Conservation (phyloP, 73 alveolate genomes). For the Paramecium pentaurelia region DNA sequence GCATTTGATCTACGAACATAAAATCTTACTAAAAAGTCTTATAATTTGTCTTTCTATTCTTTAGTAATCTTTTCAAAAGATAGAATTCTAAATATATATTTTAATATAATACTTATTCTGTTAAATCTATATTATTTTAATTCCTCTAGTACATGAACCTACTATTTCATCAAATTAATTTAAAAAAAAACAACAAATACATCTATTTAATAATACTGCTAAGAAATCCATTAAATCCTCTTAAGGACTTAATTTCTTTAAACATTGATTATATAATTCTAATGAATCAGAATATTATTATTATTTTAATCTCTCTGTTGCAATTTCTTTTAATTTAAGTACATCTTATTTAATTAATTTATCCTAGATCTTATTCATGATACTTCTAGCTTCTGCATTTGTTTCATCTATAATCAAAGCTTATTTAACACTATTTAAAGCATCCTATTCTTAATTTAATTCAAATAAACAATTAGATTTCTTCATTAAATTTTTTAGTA, state of each 20-base stretch:
- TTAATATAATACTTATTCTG: neutral
- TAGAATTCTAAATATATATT: neutral
- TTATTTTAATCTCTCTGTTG: neutral
- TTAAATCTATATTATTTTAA: conserved; percentile 19
- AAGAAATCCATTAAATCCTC: conserved; percentile 49
- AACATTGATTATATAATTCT: conserved; percentile 30
- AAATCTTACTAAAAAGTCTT: neutral
- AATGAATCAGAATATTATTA: conserved; percentile 38
- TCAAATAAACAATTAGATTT: conserved; percentile 26
- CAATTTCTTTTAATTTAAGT: conserved; percentile 2
- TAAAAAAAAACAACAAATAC: conserved; percentile 26
- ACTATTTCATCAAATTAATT: conserved; percentile 51
- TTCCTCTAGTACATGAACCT: conserved; percentile 46
- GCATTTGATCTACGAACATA: conserved; percentile 55
- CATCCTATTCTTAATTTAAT: conserved; percentile 20
- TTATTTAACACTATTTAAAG: conserved; percentile 18
- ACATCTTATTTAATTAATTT: neutral
- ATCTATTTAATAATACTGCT: conserved; percentile 44
- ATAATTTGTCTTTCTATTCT: conserved; percentile 6
- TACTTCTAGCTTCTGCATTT: conserved; percentile 44
- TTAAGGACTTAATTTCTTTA: conserved; percentile 3
- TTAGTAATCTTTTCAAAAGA: neutral
- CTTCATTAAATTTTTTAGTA: conserved; percentile 24
- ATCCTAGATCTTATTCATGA: conserved; percentile 10
- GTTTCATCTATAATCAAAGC: conserved; percentile 34